Conservation (phyloP, 2,329 filamentous ascomycete genomes). For the Pestalotiopsis fici region DNA sequence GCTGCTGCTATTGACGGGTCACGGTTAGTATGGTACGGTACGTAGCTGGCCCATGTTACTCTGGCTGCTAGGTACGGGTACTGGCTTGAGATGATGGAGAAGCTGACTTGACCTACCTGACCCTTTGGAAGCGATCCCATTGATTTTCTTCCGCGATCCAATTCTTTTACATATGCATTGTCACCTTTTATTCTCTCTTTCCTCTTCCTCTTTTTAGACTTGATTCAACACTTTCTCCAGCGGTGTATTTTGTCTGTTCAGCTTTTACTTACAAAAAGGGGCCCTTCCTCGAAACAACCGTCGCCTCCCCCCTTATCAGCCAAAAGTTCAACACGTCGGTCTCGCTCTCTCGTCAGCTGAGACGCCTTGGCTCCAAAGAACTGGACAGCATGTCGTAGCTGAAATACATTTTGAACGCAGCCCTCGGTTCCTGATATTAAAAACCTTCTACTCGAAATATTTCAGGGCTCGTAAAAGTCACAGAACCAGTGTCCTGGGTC, state of each 20-base stretch:
- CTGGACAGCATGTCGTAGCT: conserved; percentile 2
- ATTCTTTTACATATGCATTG: background rate
- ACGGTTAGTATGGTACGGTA: background rate
- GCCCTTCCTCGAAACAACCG: background rate
- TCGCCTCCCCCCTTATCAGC: background rate
- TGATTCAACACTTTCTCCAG: background rate
- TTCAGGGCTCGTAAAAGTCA: background rate
- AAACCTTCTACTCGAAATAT: background rate
- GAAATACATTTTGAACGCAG: background rate
- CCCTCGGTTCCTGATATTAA: background rate
- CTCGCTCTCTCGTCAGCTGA: background rate
- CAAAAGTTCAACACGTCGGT: background rate
- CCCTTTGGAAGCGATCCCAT: background rate
- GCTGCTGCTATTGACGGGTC: background rate
- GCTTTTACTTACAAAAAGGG: background rate
- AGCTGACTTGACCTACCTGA: background rate
- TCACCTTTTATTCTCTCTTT: background rate
- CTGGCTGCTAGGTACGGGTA: background rate
- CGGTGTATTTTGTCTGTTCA: background rate
- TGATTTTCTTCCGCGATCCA: background rate
- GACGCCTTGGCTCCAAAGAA: background rate
- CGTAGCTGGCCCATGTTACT: background rate
- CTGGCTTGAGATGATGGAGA: too few species aligned
- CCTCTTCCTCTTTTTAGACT: background rate
- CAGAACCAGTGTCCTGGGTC: background rate